A percentile compares a stretch with the other conserved stretches of the same genome.
phyloP scores from a whole-genome alignment of 176 grass and related monocot genomes.

The Avena insularis region DNA sequence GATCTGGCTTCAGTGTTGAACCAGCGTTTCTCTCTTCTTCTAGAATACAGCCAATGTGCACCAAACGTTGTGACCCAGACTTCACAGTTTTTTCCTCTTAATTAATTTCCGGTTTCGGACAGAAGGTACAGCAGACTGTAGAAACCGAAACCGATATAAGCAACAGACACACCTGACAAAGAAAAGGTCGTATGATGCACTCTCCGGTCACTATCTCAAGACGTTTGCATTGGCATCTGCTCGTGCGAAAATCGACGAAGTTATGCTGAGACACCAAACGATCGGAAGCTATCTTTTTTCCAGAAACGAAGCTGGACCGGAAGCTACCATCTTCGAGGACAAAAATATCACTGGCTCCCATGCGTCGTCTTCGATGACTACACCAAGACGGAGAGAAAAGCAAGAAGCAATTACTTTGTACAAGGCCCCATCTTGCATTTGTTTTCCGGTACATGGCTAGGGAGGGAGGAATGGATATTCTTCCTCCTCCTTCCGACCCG shows the following conservation, averaged over 20 bases:
- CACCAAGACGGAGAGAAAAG: not conserved
- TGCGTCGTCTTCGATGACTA: not conserved
- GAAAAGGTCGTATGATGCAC: not conserved
- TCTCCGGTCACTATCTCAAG: not conserved
- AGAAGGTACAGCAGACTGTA: not conserved
- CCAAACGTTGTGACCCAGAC: not conserved
- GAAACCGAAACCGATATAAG: not conserved
- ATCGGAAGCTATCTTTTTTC: too few relatives aligned
- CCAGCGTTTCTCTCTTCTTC: not conserved
- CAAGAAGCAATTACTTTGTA: not conserved
- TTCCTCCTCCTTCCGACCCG: too few relatives aligned
- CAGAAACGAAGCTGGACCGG: too few relatives aligned
- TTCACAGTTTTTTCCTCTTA: not conserved
- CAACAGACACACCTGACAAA: not conserved
- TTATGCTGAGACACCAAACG: not conserved
- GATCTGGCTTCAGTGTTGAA: not conserved
- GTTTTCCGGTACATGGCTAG: too few relatives aligned
- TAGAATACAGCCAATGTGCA: not conserved
- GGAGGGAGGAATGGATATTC: too few relatives aligned
- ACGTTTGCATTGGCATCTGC: not conserved
- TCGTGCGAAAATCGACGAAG: not conserved
- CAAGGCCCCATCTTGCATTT: too few relatives aligned
- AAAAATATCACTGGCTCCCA: too few relatives aligned
- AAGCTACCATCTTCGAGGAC: not conserved
- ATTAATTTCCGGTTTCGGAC: not conserved